Conservation (phyloP, 495 filamentous ascomycete genomes). For the Penicillium cinerascens region DNA sequence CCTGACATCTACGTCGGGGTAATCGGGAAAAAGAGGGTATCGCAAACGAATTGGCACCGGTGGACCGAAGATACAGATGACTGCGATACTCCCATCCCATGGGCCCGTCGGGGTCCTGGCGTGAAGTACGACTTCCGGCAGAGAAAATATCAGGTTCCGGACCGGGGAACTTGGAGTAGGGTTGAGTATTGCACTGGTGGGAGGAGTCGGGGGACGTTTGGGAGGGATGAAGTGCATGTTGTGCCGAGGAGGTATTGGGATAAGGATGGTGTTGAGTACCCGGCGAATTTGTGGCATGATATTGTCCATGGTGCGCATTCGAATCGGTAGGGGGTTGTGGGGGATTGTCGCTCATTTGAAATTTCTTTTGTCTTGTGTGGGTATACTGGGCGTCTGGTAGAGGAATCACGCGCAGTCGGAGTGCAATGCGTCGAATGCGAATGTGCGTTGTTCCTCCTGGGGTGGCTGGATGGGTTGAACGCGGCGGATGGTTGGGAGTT, state of each 20-base stretch:
- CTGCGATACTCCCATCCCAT: constrained; percentile 9
- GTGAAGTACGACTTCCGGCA: constrained; percentile 31
- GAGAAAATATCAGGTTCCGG: constrained; percentile 28
- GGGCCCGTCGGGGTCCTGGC: constrained; percentile 8
- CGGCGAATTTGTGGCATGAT: constrained; percentile 27
- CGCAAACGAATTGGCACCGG: constrained; percentile 20
- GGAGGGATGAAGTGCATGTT: constrained; percentile 15
- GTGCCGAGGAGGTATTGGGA: constrained; percentile 30
- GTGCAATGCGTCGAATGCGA: constrained; percentile 23
- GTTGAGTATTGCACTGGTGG: constrained; percentile 27
- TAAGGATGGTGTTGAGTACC: constrained; percentile 25
- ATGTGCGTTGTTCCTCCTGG: constrained; percentile 3
- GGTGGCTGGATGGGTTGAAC: constrained; percentile 6
- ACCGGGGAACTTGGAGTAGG: constrained; percentile 27
- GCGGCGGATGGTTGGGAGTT: constrained; percentile 36
- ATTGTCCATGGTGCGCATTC: constrained; percentile 18
- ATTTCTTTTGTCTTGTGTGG: background rate
- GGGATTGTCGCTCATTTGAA: background rate
- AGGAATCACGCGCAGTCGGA: constrained; percentile 21
- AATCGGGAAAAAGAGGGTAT: constrained; percentile 4
- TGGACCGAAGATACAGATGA: constrained; percentile 14
- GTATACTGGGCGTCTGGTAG: background rate
- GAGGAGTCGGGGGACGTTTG: background rate
- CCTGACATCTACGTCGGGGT: constrained; percentile 43
- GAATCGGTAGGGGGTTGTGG: background rate